Percentiles rank a stretch among this genome's conserved stretches.
These are phyloP conservation scores for Tylopilus subfusipes DNA, from an alignment of 768 basidiomycete species.

Conservation along the genomic window DNA sequence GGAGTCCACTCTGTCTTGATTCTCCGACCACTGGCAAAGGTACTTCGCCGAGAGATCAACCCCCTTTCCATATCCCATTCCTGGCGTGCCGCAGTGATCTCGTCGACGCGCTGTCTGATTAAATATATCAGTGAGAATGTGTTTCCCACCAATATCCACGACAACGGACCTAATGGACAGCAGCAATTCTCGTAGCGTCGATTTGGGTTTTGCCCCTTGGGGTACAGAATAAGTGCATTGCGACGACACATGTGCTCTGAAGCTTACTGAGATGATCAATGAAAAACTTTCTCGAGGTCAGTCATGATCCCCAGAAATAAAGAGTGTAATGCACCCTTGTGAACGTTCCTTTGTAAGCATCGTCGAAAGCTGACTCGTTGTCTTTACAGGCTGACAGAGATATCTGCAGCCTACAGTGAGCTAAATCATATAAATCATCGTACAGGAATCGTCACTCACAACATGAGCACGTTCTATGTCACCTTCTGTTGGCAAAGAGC, in stretches of 20 bases:
- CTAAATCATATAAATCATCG: neutral
- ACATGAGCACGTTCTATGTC: conserved; percentile 18
- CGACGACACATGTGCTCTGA: neutral
- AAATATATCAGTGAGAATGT: neutral
- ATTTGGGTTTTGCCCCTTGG: conserved; percentile 18
- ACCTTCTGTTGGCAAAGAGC: neutral
- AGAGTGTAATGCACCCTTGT: conserved; percentile 15
- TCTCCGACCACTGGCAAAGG: conserved; percentile 4
- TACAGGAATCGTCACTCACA: conserved; percentile 12
- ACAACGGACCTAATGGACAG: conserved; percentile 22
- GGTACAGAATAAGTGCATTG: neutral
- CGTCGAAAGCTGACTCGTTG: conserved; percentile 24
- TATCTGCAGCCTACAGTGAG: conserved; percentile 15
- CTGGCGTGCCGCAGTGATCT: conserved; percentile 15
- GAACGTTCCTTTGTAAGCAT: conserved; percentile 13
- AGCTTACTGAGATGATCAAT: conserved; percentile 26
- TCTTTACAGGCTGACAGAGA: conserved; percentile 30
- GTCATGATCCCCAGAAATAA: neutral
- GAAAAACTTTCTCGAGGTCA: conserved; percentile 24
- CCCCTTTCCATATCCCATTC: conserved; percentile 3
- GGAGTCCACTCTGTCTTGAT: conserved; percentile 4
- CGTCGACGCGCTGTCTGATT: conserved; percentile 16
- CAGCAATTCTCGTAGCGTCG: conserved; percentile 24
- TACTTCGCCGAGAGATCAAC: conserved; percentile 11
- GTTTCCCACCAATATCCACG: neutral